These are phyloP conservation scores for Suillus cothurnatus DNA, from an alignment of 768 basidiomycete species.

Conservation along the genomic window DNA sequence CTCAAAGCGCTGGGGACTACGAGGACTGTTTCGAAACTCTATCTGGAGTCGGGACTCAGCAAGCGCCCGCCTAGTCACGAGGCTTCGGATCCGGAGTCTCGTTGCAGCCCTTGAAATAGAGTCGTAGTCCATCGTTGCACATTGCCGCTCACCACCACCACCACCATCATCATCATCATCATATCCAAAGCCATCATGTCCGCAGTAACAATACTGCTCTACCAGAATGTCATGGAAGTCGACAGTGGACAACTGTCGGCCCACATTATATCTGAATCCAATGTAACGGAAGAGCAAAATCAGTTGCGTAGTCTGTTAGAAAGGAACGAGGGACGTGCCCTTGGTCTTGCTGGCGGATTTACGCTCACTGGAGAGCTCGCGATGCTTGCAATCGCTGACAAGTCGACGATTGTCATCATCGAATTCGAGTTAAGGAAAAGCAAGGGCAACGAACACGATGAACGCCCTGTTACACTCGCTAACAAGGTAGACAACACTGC, in stretches of 20 bases:
- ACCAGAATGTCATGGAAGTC: slow-evolving; percentile 30
- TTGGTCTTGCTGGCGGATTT: slow-evolving; percentile 31
- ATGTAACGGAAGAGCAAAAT: slow-evolving; percentile 22
- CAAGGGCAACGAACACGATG: slow-evolving; percentile 38
- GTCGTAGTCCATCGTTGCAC: neutral
- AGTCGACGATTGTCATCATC: slow-evolving; percentile 28
- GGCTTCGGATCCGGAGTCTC: neutral
- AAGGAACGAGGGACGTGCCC: slow-evolving; percentile 35
- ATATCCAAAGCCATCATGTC: slow-evolving; percentile 14
- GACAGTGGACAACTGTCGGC: slow-evolving; percentile 25
- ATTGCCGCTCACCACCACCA: slow-evolving; percentile 3
- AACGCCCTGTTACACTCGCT: slow-evolving; percentile 19
- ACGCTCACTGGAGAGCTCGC: slow-evolving; percentile 23
- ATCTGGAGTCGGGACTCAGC: neutral
- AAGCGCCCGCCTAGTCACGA: neutral
- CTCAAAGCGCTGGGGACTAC: neutral
- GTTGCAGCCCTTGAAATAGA: neutral
- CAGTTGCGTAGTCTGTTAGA: slow-evolving; percentile 26
- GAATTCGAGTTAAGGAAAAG: slow-evolving; percentile 22
- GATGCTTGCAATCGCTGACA: slow-evolving; percentile 31
- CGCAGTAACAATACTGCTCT: slow-evolving; percentile 19
- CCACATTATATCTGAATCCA: slow-evolving; percentile 19
- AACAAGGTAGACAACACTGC: slow-evolving; percentile 3
- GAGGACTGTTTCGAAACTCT: neutral
- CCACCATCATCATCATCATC: too few relatives aligned